phyloP scores from a whole-genome alignment of 768 basidiomycete genomes.

The Hemileccinum rubropunctum region DNA sequence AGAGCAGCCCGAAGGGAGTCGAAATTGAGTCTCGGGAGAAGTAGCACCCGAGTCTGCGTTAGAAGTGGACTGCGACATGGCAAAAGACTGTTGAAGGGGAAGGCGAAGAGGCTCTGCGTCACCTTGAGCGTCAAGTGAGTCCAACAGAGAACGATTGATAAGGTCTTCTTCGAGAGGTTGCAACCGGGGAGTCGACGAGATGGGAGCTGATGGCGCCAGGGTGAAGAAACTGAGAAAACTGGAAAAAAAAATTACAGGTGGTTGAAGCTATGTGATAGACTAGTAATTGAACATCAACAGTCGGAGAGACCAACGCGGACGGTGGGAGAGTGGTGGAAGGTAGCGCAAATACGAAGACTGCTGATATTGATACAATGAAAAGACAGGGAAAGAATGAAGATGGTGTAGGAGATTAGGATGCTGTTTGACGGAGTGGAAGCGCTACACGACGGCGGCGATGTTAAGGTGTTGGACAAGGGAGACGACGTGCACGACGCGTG shows the following conservation, averaged over 20 bases:
- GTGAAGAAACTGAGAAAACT: slow-evolving; percentile 38
- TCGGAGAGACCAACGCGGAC: slow-evolving; percentile 31
- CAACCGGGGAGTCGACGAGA: slow-evolving; percentile 26
- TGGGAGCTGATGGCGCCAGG: slow-evolving; percentile 50
- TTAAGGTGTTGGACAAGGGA: slow-evolving; percentile 16
- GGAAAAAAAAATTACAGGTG: slow-evolving; percentile 31
- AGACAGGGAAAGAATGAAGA: slow-evolving; percentile 25
- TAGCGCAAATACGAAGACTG: slow-evolving; percentile 35
- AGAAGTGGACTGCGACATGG: slow-evolving; percentile 46
- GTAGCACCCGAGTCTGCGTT: slow-evolving; percentile 48
- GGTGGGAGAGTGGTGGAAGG: slow-evolving; percentile 29
- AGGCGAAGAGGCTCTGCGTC: slow-evolving; percentile 65
- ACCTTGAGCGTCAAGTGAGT: slow-evolving; percentile 79
- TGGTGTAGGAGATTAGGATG: slow-evolving; percentile 26
- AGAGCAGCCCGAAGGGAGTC: slow-evolving; percentile 45
- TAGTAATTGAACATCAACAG: slow-evolving; percentile 43
- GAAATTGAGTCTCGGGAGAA: slow-evolving; percentile 57
- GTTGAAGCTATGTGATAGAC: slow-evolving; percentile 28
- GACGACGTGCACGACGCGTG: slow-evolving; percentile 50
- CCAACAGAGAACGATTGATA: slow-evolving; percentile 82
- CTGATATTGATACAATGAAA: slow-evolving; percentile 45
- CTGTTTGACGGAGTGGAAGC: slow-evolving; percentile 27
- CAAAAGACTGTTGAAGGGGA: slow-evolving; percentile 36
- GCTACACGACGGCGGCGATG: slow-evolving; percentile 27
- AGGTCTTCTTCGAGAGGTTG: slow-evolving; percentile 63